Evolutionary conservation across 148 eudicot genomes (phyloP).

Genomic region (Camellia japonica): DNA sequence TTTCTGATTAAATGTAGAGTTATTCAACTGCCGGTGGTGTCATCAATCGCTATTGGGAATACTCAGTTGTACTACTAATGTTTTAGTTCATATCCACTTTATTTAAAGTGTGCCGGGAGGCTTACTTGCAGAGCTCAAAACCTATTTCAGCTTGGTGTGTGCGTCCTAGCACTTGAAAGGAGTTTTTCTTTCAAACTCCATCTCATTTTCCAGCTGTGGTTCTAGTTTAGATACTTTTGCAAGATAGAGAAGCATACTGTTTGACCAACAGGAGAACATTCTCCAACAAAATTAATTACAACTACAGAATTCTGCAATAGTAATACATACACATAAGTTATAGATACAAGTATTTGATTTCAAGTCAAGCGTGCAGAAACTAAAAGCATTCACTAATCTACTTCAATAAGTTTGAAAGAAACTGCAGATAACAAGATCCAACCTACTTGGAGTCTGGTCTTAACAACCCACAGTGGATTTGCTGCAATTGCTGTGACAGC

Average conservation of each 20-base stretch:
- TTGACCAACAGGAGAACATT: slow-evolving; percentile 1
- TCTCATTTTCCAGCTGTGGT: not conserved
- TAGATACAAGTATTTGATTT: not conserved
- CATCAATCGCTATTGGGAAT: not conserved
- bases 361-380: not conserved
- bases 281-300: not conserved
- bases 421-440: slow-evolving; percentile 17
- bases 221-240: slow-evolving; percentile 4
- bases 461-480: slow-evolving; percentile 98
- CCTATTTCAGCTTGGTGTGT: not conserved
- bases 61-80: not conserved
- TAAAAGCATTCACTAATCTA: not conserved
- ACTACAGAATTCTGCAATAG: slow-evolving; percentile 2
- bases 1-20: too few relatives aligned
- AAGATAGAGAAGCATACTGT: not conserved
- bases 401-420: not conserved
- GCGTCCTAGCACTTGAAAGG: slow-evolving; percentile 1
- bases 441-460: slow-evolving; percentile 97
- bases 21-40: too few relatives aligned
- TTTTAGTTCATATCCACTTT: not conserved
- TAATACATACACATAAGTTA: not conserved
- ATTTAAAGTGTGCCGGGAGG: not conserved
- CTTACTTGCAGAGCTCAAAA: not conserved
- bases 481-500: slow-evolving; percentile 76
- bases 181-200: not conserved